A percentile compares a stretch with the other conserved stretches of the same genome.
phyloP scores from a whole-genome alignment of 805 yeast species.

The Zygotorulaspora danielsina region DNA sequence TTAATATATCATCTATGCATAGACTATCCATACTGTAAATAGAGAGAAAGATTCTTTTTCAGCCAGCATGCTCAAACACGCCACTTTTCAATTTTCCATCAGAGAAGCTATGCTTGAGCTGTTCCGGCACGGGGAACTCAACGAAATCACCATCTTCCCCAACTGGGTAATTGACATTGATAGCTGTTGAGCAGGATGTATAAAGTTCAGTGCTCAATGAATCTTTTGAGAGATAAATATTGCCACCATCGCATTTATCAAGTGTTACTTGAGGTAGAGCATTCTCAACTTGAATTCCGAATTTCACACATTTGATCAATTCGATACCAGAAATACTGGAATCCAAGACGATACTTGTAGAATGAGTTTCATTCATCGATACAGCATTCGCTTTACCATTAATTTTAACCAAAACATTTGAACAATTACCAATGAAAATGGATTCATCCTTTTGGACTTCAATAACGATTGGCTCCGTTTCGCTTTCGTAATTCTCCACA shows the following conservation, averaged over 20 bases:
- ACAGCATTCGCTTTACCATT: conserved; percentile 91
- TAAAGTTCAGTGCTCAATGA: conserved; percentile 73
- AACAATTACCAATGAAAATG: conserved; percentile 80
- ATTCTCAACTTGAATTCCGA: conserved; percentile 85
- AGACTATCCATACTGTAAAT: conserved; percentile 15
- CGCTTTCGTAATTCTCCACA: conserved; percentile 70
- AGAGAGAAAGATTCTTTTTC: conserved; percentile 16
- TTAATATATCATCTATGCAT: conserved; percentile 1
- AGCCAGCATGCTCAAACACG: conserved; percentile 82
- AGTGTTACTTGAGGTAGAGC: conserved; percentile 75
- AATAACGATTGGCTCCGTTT: conserved; percentile 49
- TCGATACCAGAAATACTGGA: conserved; percentile 84
- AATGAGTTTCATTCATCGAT: conserved; percentile 66
- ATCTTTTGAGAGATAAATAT: conserved; percentile 67
- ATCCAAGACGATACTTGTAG: conserved; percentile 76
- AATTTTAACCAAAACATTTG: conserved; percentile 67
- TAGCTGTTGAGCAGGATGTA: conserved; percentile 78
- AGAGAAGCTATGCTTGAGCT: conserved; percentile 67
- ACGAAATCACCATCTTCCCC: conserved; percentile 65
- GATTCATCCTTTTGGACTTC: conserved; percentile 85
- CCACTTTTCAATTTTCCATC: conserved; percentile 60
- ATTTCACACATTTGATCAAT: conserved; percentile 71
- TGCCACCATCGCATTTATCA: conserved; percentile 86
- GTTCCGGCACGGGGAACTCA: conserved; percentile 89
- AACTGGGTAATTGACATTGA: conserved; percentile 79